Evolutionary conservation across 169 alveolate species (phyloP), one percentile per base, ranked within the genome.

Genomic region (Theileria luwenshuni): DNA sequence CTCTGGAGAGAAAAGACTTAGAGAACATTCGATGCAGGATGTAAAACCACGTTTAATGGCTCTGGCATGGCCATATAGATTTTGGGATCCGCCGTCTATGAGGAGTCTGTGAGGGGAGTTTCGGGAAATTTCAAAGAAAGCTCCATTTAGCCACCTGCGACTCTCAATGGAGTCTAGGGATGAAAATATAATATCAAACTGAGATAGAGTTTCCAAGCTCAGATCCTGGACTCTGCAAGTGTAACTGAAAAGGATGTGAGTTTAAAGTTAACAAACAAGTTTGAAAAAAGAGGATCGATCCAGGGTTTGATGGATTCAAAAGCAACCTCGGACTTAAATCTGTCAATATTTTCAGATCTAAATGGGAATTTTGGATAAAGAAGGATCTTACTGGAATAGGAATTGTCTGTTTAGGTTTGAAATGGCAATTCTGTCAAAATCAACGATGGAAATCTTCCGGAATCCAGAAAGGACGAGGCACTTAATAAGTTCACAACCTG

Each of bases 81-180:
- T 87, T 58, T 86, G 90, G 23, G 87, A 81, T 17, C 92, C 92
- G 6, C 92, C 90, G 69, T 86, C 92, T 35, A 86, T 71, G 41
- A 76, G 69, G 33, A 80, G 35, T 33, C 76, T 77, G 6, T 47
- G 41, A 7, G 48, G 6, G 42, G 21, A 28, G 15, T 48, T 27
- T 0, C 56, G 33, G 33, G 33, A 52, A 21, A 76, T 68, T 51
- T 65, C 59, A 43, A 54, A 41, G 23, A 43, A 32, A 30, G 65
- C 77, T 45, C 60, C 38, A 60, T 76, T 76, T 58, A 76, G 67
- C 86, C 86, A 76, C 60, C 86, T 76, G 19, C 86, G 41, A 13
- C 75, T 38, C 7, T 48, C 60, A 7, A 76, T 28, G 7, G 62
- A 56, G 64, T 76, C 86, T 43, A 76, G 72, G 5, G 79, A 67